These are phyloP conservation scores for Colletotrichum sp. DNA, from an alignment of 2,329 filamentous ascomycete species.

Conservation along the genomic window DNA sequence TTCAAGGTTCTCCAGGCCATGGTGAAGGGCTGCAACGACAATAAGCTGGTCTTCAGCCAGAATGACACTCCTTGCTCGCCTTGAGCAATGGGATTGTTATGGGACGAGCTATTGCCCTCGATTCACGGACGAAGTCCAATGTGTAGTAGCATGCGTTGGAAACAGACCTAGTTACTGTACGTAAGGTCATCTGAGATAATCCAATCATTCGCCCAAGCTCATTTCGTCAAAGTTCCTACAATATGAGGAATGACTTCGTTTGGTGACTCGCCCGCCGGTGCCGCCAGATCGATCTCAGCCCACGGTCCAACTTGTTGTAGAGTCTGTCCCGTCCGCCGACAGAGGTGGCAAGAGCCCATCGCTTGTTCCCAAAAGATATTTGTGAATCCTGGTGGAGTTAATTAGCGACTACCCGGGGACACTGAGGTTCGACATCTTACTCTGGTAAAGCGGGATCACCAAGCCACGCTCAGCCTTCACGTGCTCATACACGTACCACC, in stretches of 20 bases:
- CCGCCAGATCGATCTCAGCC: background rate
- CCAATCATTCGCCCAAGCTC: background rate
- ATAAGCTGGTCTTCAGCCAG: background rate
- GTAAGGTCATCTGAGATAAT: background rate
- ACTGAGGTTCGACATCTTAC: constrained; percentile 30
- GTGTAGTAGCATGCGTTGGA: background rate
- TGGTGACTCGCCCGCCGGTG: background rate
- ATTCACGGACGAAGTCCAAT: background rate
- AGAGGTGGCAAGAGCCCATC: background rate
- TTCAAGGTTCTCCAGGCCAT: background rate
- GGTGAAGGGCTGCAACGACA: background rate
- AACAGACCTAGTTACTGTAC: background rate
- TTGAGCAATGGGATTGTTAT: background rate
- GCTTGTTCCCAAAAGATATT: constrained; percentile 46
- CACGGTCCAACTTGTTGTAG: background rate
- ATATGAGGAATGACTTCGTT: background rate
- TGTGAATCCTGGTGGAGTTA: constrained; percentile 39
- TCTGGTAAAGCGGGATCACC: constrained; percentile 43
- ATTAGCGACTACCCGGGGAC: background rate
- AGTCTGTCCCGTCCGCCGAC: background rate
- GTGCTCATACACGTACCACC: constrained; percentile 60
- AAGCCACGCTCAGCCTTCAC: constrained; percentile 37
- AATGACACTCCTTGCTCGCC: background rate
- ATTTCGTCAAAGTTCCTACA: background rate
- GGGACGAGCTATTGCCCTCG: fast-evolving